Base-by-base conservation (phyloP, 192 early-diverging fungal species). In the Chytriomyces confervae region DNA sequence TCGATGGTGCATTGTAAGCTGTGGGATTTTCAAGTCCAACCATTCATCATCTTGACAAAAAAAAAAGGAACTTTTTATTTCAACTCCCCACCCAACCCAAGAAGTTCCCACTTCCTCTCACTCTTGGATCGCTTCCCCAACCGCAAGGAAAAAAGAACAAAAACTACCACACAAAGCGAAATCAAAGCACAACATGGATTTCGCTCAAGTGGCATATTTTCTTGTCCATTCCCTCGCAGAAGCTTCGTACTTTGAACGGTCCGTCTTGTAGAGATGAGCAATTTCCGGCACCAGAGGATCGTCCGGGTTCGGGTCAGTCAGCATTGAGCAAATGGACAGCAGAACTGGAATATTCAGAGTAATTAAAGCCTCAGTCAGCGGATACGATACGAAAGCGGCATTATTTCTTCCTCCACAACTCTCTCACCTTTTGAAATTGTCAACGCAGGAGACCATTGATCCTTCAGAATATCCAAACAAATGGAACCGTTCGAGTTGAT, bases 401-500 rank as follows among this genome's bases (percentile, higher is more conserved):
- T 77, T 29, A 8, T 77, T 57, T 13, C 53, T 36, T 36, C 36
- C 36, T 57, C 53, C 1, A 57, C 53, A 57, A 48, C 50, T 53
- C 69, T 69, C 43, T 67, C 81, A 90, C 91, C 93, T 89, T 99
- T 99, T 75, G 95, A 97, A 72, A 99, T 97, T 72, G 97, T 99
- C 72, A 99, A 88, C 60, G 97, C 96, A 76, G 97, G 96, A 65
- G 95, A 96, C 97, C 97, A 99, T 81, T 99, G 96, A 82, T 99
- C 97, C 81, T 91, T 95, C 82, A 99, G 88, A 79, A 99, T 99
- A 84, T 99, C 97, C 84, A 99, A 86, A 80, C 96, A 99, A 82
- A 99, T 99, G 84, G 91, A 93, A 66, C 97, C 97, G 83, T 97
- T 98, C 85, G 90, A 92, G 89, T 99, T 98, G 86, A 99, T 97